Conservation (phyloP, 208 protist genomes). For the Leishmania lainsoni region DNA sequence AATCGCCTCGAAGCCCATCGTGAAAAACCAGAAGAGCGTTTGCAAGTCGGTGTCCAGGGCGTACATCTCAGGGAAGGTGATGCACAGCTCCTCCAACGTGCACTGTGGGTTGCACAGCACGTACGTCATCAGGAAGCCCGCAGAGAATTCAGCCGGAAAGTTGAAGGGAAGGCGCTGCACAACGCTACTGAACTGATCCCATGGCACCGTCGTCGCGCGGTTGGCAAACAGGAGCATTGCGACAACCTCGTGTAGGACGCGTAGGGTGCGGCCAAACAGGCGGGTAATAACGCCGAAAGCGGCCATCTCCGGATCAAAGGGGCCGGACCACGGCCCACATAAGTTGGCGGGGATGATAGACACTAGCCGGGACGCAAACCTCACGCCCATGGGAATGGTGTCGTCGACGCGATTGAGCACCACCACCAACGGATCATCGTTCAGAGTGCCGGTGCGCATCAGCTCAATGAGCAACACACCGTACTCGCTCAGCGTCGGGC, state of each 20-base stretch:
- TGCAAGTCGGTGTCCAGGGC: conserved; percentile 62
- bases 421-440: conserved; percentile 48
- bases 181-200: conserved; percentile 55
- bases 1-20: conserved; percentile 60
- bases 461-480: conserved; percentile 88
- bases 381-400: conserved; percentile 36
- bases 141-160: conserved; percentile 73
- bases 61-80: conserved; percentile 64
- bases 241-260: conserved; percentile 73
- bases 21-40: conserved; percentile 87
- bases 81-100: conserved; percentile 52
- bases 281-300: conserved; percentile 80
- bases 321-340: conserved; percentile 63
- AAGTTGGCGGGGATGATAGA: conserved; percentile 86
- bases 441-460: conserved; percentile 66
- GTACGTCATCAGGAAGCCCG: conserved; percentile 79
- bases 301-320: conserved; percentile 82
- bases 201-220: conserved; percentile 45
- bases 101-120: conserved; percentile 65
- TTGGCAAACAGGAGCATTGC: conserved; percentile 64
- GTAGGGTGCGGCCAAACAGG: conserved; percentile 67
- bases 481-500: conserved; percentile 81
- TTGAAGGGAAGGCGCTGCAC: conserved; percentile 65
- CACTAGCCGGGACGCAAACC: conserved; percentile 76
- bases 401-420: conserved; percentile 25